Base-by-base conservation (phyloP, 129 eudicot species). In the Flaveria ramosissima region DNA sequence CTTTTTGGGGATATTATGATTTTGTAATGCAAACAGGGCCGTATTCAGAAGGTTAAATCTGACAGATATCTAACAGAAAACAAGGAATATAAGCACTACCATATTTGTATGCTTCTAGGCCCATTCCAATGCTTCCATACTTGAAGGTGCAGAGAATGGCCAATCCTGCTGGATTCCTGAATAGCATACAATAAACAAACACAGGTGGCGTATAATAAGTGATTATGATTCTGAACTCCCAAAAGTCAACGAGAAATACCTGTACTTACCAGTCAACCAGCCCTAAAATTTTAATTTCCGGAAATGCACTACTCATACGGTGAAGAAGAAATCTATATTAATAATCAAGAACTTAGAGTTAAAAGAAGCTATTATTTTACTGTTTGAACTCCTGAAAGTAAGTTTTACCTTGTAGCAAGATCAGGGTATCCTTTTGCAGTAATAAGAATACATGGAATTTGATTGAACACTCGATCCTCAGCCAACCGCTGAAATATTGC, bases 361-460 rank as follows among this genome's bases (percentile, higher is more conserved):
- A 43, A 26, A 24, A 57, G 23, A 52, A 73, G 70, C 46, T 66
- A 70, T 51, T 39, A 41, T 69, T 50, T 17, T 70, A 16, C 14
- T n/a, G n/a, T n/a, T 39, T 83, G 14, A 65, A 65, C 43, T 64
- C 51, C 47, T 39, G 6, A 64, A 53, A 45, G 24, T 80, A 24
- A 52, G 32, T 15, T 27, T 12, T 82, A 95, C 99, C 99, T 85
- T 70, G 99, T 95, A 78, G 97, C 99, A 70, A 95, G 86, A 81
- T 95, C 99, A 70, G 97, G 99, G 78, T 87, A 95, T 68, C 99
- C 99, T 88, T 95, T 95, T 64, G 89, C 99, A 11, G 99, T 95
- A 73, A 95, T 89, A 74, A 95, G 85, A 85, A 95, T 95, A 81
- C 94, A 83, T 27, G 99, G 99, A 71, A 95, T 90, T 80, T 95